Evolutionary conservation across 345 rosid genomes (phyloP).

Genomic region (Pistacia integerrima): DNA sequence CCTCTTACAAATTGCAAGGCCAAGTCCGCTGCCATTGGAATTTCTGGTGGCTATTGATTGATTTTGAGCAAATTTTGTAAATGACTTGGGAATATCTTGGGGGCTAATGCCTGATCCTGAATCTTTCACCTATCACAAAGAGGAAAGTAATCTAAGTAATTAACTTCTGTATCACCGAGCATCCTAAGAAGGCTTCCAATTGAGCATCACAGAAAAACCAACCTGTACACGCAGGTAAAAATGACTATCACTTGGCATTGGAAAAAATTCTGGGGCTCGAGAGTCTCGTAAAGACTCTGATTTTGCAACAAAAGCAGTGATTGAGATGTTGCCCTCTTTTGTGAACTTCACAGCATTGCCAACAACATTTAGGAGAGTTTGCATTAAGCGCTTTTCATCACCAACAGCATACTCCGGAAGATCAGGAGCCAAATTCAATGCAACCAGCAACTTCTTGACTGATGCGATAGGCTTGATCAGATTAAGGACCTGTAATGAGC

Average conservation of each 20-base stretch:
- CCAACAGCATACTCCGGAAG: slow-evolving; percentile 84
- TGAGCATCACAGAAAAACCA: slow-evolving; percentile 28
- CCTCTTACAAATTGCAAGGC: slow-evolving; percentile 99
- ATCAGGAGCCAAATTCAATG: slow-evolving; percentile 81
- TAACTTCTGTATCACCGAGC: slow-evolving; percentile 5
- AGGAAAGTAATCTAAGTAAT: slow-evolving; percentile 13
- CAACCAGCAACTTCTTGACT: slow-evolving; percentile 70
- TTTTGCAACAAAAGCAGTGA: slow-evolving; percentile 77
- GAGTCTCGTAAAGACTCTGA: slow-evolving; percentile 60
- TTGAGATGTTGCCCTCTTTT: slow-evolving; percentile 74
- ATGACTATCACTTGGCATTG: slow-evolving; percentile 64
- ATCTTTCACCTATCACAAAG: slow-evolving; percentile 77
- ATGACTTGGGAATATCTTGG: slow-evolving; percentile 82
- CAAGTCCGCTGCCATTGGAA: slow-evolving; percentile 91
- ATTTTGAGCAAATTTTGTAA: slow-evolving; percentile 88
- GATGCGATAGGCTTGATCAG: slow-evolving; percentile 91
- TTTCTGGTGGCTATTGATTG: slow-evolving; percentile 65
- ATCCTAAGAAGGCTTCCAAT: not conserved
- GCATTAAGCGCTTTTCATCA: slow-evolving; percentile 93
- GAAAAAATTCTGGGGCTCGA: slow-evolving; percentile 68
- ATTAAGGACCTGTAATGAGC: slow-evolving; percentile 65
- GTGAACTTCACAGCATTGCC: slow-evolving; percentile 98
- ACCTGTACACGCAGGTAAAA: slow-evolving; percentile 95
- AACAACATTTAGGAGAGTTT: slow-evolving; percentile 77
- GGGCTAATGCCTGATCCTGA: slow-evolving; percentile 82